Base-by-base conservation (phyloP, 2,329 filamentous ascomycete genomes). In the Fusarium sp. region DNA sequence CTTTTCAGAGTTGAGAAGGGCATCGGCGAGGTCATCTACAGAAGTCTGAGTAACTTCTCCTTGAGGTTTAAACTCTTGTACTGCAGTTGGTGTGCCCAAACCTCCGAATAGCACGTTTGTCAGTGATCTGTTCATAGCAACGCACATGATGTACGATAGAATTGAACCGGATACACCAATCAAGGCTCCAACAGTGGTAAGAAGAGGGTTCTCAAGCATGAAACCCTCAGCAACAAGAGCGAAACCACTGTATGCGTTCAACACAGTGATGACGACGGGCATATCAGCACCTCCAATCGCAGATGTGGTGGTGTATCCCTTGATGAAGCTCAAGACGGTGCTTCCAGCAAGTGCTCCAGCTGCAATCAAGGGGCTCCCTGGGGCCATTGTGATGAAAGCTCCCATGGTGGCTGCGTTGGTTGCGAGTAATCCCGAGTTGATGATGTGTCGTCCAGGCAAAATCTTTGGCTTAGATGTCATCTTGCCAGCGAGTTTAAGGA, bases 241-340 rank as follows among this genome's bases (percentile, higher is more conserved):
- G 64, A 97, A 97, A 17, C 94, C 94, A 52, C 93, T 95, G 79
- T 97, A 97, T 0, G 94, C 94, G 75, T 97, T 97, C 25, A 97
- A 83, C 2, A 97, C 94, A 0, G 94, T 97, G 71, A 97, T 97
- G 36, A 96, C 93, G 9, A 97, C 94, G 18, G 92, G 94, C 94
- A 97, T 97, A 78, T 97, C 94, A 17, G 94, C 94, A n/a, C 94
- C 94, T 27, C 94, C 94, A 77, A 97, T 97, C 1, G 93, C 93
- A 4, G 94, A 88, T 0, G 94, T 97, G 0, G 94, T 97, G 0
- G 94, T 97, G 78, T 90, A 97, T 12, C 94, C 94, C 80, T 97
- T 95, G 69, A 92, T 83, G 80, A 97, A 97, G 67, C 92, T 95
- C 29, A 97, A 84, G 0, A 89, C 84, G 0, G 94, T 91, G 78